Percentiles rank a stretch among this genome's conserved stretches.
These are phyloP conservation scores for Setaria viridis DNA, from an alignment of 202 grass and related monocot species.

Conservation along the genomic window DNA sequence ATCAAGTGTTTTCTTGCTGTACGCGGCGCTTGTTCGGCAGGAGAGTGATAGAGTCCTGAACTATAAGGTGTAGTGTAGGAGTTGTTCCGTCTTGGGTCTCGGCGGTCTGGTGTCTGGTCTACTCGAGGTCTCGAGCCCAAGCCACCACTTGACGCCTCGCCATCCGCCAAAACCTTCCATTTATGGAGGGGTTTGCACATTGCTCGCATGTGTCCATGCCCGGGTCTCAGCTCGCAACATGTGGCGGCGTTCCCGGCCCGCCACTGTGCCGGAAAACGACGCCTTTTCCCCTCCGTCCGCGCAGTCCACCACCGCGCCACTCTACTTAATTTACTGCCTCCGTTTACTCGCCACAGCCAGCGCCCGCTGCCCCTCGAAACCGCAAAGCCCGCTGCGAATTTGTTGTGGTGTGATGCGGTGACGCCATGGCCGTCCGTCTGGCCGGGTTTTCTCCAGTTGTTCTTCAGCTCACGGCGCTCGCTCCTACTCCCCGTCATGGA, in stretches of 20 bases:
- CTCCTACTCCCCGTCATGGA: slow-evolving; percentile 26
- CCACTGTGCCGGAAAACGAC: slow-evolving; percentile 35
- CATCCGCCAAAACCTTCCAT: slow-evolving; percentile 46
- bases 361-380: not conserved
- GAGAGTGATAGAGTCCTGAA: not conserved
- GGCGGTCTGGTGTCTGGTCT: not conserved
- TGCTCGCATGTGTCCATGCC: slow-evolving; percentile 41
- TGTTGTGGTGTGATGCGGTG: slow-evolving; percentile 29
- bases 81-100: not conserved
- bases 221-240: slow-evolving; percentile 37
- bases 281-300: not conserved
- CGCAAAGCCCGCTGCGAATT: not conserved
- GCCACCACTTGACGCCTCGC: not conserved
- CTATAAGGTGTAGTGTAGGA: not conserved
- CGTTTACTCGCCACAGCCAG: not conserved
- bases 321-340: slow-evolving; percentile 2
- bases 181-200: slow-evolving; percentile 11
- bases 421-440: slow-evolving; percentile 37
- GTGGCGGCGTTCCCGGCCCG: slow-evolving; percentile 43
- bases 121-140: not conserved
- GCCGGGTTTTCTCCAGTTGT: not conserved
- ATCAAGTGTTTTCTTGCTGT: not conserved
- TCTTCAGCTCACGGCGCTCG: not conserved
- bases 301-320: not conserved
- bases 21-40: too few species aligned